Percentiles rank a stretch among this genome's conserved stretches.
These are phyloP conservation scores for Penicillium sp. DNA, from an alignment of 2,329 filamentous ascomycete genomes.

Conservation along the genomic window DNA sequence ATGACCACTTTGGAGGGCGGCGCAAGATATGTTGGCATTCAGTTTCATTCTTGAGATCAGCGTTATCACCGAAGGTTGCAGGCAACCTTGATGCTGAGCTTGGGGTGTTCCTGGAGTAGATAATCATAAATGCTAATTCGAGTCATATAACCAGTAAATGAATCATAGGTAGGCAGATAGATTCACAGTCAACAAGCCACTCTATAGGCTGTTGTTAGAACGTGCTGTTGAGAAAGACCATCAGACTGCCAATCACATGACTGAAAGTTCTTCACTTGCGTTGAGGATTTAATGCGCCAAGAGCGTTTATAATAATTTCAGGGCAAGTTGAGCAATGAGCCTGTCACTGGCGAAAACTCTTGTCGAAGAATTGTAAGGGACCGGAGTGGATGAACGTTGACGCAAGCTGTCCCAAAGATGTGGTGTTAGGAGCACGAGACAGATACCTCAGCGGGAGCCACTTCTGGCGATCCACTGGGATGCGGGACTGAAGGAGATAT, in stretches of 20 bases:
- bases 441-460: slow-evolving; percentile 19
- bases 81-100: not conserved
- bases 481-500: slow-evolving; percentile 19
- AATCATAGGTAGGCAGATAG: not conserved
- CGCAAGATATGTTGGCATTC: not conserved
- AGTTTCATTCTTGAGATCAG: not conserved
- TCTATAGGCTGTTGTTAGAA: too few species aligned
- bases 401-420: slow-evolving; percentile 17
- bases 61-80: not conserved
- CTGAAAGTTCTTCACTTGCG: not conserved
- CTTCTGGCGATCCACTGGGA: slow-evolving; percentile 24
- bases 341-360: not conserved
- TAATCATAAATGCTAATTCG: not conserved
- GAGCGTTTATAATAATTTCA: not conserved
- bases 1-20: not conserved
- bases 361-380: not conserved
- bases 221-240: not conserved
- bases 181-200: too few species aligned
- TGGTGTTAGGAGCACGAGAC: slow-evolving; percentile 18
- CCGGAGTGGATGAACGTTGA: slow-evolving; percentile 8
- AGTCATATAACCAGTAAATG: not conserved
- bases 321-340: not conserved
- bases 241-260: not conserved
- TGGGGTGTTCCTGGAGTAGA: too few species aligned
- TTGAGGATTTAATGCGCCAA: not conserved